Evolutionary conservation across 176 grass and related monocot genomes (phyloP).

Genomic region (Eleusine coracana): DNA sequence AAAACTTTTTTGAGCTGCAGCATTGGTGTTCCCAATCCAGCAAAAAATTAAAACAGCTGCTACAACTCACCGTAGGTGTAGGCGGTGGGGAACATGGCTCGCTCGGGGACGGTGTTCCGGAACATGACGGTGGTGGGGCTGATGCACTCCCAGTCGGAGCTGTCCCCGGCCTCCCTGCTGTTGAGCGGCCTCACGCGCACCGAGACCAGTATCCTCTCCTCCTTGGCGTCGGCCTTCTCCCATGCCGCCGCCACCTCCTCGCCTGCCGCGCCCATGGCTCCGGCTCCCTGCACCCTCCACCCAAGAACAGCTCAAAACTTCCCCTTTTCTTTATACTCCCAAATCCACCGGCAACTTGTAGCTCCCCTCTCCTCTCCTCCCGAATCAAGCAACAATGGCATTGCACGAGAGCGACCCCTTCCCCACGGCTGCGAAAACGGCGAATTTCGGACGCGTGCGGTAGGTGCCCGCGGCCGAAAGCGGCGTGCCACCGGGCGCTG

Average conservation of each 20-base stretch:
- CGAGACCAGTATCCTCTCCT: constrained; percentile 91
- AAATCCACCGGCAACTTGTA: constrained; percentile 10
- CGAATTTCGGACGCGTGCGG: constrained; percentile 34
- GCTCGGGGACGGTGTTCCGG: constrained; percentile 72
- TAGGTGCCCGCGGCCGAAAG: constrained; percentile 48
- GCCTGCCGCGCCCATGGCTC: constrained; percentile 42
- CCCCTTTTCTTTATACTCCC: background rate
- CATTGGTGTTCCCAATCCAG: constrained; percentile 5
- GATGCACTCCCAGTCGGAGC: constrained; percentile 88
- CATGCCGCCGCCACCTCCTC: constrained; percentile 45
- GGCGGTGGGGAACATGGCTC: constrained; percentile 65
- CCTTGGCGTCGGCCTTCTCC: constrained; percentile 46
- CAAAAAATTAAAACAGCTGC: constrained; percentile 2
- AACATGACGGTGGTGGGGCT: constrained; percentile 75
- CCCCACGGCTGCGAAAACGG: constrained; percentile 1
- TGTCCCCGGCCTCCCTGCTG: constrained; percentile 65
- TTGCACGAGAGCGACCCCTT: constrained; percentile 42
- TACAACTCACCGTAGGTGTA: constrained; percentile 86
- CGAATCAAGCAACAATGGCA: constrained; percentile 28
- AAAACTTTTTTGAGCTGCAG: constrained; percentile 1
- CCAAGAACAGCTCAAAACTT: constrained; percentile 37
- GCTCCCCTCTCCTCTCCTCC: background rate
- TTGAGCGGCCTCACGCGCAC: constrained; percentile 83
- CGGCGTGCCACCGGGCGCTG: constrained; percentile 21
- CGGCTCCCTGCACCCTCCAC: constrained; percentile 18